phyloP scores from a whole-genome alignment of 345 rosid genomes.

The Eucalyptus pauciflora region DNA sequence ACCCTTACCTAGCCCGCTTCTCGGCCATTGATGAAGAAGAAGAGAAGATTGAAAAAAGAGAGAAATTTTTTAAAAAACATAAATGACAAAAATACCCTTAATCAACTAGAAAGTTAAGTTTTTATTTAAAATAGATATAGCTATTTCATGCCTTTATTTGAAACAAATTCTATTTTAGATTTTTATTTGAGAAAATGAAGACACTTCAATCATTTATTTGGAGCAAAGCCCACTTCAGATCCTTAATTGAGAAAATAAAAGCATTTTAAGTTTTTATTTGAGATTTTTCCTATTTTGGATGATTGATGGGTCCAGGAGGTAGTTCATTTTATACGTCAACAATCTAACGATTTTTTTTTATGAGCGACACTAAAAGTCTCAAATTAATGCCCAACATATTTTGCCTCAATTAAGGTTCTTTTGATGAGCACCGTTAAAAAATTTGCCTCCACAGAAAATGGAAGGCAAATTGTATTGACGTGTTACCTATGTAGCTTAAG shows the following conservation, averaged over 20 bases:
- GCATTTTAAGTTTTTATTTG: fast-evolving
- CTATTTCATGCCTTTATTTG: fast-evolving
- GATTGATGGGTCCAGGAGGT: not conserved
- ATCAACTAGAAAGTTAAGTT: fast-evolving
- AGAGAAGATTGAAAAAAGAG: too few species aligned
- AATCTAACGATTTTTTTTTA: not conserved
- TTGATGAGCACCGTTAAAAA: too few species aligned
- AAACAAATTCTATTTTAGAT: fast-evolving
- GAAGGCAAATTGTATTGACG: too few species aligned
- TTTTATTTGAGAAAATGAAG: fast-evolving
- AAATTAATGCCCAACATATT: too few species aligned
- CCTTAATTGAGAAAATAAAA: fast-evolving
- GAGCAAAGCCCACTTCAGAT: fast-evolving
- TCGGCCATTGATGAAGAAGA: fast-evolving
- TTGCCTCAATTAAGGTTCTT: too few species aligned
- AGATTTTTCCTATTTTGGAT: fast-evolving
- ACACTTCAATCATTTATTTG: fast-evolving
- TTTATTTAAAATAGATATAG: fast-evolving
- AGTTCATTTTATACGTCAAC: fast-evolving
- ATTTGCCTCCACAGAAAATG: too few species aligned
- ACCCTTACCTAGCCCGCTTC: fast-evolving
- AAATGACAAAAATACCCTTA: fast-evolving
- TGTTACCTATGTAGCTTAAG: fast-evolving
- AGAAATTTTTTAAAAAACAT: fast-evolving
- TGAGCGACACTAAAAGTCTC: not conserved